A percentile compares a stretch with the other conserved stretches of the same genome.
Conservation (phyloP, 2,329 filamentous ascomycete genomes). For the Xylaria hypoxylon region DNA sequence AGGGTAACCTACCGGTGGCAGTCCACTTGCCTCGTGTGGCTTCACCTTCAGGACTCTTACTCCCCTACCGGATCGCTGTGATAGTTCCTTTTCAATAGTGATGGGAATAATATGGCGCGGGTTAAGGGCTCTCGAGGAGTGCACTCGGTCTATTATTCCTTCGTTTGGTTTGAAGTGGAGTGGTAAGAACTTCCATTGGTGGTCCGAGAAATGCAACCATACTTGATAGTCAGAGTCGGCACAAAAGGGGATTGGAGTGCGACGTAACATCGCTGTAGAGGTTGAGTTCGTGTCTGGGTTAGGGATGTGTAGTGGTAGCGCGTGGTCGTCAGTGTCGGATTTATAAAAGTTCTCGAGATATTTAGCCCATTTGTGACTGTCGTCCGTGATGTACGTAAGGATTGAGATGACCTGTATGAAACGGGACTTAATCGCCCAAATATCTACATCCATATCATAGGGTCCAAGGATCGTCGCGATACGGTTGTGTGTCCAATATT, state of each 20-base stretch:
- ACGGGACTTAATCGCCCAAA: not conserved
- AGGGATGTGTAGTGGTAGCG: not conserved
- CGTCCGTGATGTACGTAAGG: constrained; percentile 2
- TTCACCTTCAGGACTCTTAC: constrained; percentile 12
- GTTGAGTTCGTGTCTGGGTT: not conserved
- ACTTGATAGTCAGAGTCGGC: not conserved
- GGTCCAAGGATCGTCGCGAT: not conserved
- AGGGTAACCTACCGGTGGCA: not conserved
- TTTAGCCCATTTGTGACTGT: not conserved
- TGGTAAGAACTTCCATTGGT: constrained; percentile 22
- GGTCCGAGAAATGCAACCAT: not conserved
- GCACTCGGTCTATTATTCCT: constrained; percentile 4
- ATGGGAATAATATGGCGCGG: constrained; percentile 9
- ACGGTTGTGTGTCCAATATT: constrained; percentile 7
- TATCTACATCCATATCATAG: not conserved
- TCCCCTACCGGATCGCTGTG: not conserved
- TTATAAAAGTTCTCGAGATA: constrained; percentile 1
- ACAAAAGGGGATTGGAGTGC: not conserved
- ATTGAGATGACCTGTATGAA: constrained; percentile 11
- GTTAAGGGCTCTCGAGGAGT: not conserved
- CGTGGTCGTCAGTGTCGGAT: not conserved
- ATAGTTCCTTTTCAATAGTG: constrained; percentile 8
- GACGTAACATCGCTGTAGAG: not conserved
- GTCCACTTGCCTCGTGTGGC: constrained; percentile 14
- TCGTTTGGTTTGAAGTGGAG: constrained; percentile 2